Conservation (phyloP, 495 filamentous ascomycete genomes). For the Saxophila tyrrhenica region DNA sequence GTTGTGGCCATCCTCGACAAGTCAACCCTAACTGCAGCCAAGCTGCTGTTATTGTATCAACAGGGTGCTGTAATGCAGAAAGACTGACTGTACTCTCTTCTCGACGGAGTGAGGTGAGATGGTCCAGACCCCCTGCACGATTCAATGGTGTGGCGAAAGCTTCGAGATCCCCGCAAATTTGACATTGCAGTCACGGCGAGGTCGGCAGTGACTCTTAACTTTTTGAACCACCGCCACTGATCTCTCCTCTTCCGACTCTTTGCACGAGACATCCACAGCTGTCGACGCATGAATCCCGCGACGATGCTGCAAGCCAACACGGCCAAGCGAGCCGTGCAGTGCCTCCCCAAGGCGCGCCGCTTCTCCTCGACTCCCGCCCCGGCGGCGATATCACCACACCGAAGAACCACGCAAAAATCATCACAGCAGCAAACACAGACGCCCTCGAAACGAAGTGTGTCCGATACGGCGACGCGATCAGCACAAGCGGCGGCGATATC, state of each 20-base stretch:
- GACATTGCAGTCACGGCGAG: no score
- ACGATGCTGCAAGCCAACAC: conserved; percentile 15
- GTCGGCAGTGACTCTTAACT: no score
- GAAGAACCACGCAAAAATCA: conserved; percentile 16
- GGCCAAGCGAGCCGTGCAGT: conserved; percentile 16
- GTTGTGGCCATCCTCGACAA: conserved; percentile 15
- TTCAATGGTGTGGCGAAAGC: no score
- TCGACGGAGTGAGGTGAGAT: no score
- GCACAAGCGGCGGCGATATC: conserved; percentile 25
- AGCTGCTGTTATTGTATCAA: no score
- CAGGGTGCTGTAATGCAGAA: no score
- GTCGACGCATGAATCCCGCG: neutral
- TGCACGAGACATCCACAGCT: neutral
- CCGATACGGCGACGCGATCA: conserved; percentile 24
- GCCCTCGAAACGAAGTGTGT: conserved; percentile 11
- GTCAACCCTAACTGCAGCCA: no score
- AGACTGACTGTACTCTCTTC: no score
- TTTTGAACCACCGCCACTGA: no score
- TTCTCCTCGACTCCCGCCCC: conserved; percentile 19
- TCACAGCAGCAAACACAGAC: conserved; percentile 13
- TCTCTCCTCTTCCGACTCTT: no score
- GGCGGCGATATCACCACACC: conserved; percentile 28
- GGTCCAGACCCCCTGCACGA: no score
- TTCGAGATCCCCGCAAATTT: neutral
- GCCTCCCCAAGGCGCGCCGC: conserved; percentile 13